Conservation (phyloP, 139 green algal genomes). For the Coelastrella sp. region DNA sequence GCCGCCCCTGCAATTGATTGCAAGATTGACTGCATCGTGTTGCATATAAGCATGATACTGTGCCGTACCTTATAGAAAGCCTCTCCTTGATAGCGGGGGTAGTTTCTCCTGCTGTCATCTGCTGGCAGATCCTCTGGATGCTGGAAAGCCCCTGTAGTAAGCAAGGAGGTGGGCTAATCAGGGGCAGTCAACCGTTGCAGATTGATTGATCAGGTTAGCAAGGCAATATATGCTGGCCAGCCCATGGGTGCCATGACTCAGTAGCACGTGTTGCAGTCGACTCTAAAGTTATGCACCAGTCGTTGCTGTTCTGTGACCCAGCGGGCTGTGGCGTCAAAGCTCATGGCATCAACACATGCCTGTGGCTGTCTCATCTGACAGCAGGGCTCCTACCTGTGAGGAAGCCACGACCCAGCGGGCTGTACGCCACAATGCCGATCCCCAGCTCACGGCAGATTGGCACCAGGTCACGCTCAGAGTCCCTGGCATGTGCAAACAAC, state of each 20-base stretch:
- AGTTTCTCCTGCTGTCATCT: constrained; percentile 39
- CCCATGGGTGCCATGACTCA: no score
- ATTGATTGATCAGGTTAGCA: no score
- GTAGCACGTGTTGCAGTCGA: no score
- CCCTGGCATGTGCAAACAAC: constrained; percentile 11
- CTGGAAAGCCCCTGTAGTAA: constrained; percentile 43
- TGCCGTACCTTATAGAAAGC: constrained; percentile 23
- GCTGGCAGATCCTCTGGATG: constrained; percentile 38
- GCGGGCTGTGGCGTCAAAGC: no score
- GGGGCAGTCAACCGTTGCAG: no score
- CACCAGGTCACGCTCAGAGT: constrained; percentile 71
- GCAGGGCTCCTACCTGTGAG: constrained; percentile 51
- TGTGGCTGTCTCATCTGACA: no score
- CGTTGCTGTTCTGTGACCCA: no score
- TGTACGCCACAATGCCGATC: constrained; percentile 78
- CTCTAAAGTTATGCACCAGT: no score
- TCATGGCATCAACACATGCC: constrained; percentile 33
- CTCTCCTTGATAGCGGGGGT: constrained; percentile 36
- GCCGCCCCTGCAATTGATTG: no score
- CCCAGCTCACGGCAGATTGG: constrained; percentile 74
- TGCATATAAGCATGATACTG: background rate
- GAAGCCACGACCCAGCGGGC: constrained; percentile 69
- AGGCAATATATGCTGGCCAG: no score
- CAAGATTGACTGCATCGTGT: no score
- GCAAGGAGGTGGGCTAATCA: no score